These are phyloP conservation scores for Cadophora sp. DNA, from an alignment of 2,329 filamentous ascomycete genomes.

Conservation along the genomic window DNA sequence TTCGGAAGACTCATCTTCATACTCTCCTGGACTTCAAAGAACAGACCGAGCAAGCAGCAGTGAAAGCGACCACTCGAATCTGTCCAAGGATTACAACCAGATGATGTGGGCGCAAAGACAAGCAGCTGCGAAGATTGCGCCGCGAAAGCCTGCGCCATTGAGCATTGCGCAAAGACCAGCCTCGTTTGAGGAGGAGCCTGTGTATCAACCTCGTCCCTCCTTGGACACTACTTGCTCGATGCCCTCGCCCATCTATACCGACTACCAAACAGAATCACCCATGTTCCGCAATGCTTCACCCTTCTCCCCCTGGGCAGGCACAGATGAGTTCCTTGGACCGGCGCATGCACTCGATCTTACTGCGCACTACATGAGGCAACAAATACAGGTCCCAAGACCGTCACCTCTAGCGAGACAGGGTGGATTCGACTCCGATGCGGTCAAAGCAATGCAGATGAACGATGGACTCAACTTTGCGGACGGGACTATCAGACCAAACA, in stretches of 20 bases:
- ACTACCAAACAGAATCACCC: conserved; percentile 38
- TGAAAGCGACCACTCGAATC: conserved; percentile 40
- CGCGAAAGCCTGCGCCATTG: conserved; percentile 24
- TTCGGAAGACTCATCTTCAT: conserved; percentile 33
- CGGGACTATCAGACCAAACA: conserved; percentile 31
- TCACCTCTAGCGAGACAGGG: conserved; percentile 28
- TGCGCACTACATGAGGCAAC: conserved; percentile 36
- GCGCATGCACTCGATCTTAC: conserved; percentile 37
- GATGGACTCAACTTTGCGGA: conserved; percentile 36
- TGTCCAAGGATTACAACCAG: conserved; percentile 39
- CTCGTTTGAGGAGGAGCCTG: conserved; percentile 28
- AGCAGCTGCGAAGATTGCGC: conserved; percentile 22
- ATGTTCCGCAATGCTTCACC: conserved; percentile 39
- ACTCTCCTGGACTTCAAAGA: conserved; percentile 35
- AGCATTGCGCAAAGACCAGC: conserved; percentile 22
- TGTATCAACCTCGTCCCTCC: conserved; percentile 29
- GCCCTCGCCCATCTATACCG: conserved; percentile 39
- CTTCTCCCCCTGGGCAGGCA: conserved; percentile 37
- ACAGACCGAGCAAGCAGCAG: conserved; percentile 40
- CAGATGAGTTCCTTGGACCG: conserved; percentile 38
- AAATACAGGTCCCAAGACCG: conserved; percentile 28
- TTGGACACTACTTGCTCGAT: conserved; percentile 34
- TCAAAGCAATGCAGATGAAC: conserved; percentile 35
- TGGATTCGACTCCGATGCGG: conserved; percentile 27
- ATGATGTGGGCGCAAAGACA: conserved; percentile 34